Evolutionary conservation across 2,329 filamentous ascomycete species (phyloP).

Genomic region (Penicillium sp.): DNA sequence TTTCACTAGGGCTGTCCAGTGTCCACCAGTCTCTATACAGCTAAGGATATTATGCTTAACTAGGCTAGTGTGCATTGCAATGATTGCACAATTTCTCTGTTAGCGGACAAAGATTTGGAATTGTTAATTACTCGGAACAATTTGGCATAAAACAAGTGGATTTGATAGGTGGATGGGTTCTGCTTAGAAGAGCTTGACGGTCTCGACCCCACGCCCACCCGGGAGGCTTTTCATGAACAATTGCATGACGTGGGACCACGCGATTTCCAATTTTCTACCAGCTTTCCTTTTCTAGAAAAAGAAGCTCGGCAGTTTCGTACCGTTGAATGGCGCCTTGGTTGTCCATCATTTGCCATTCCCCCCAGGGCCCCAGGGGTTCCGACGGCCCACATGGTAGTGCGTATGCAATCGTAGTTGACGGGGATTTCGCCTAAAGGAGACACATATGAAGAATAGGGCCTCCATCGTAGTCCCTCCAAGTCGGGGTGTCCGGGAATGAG

Average conservation of each 20-base stretch:
- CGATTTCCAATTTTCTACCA: neutral
- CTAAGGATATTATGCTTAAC: constrained; percentile 15
- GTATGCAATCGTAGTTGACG: neutral
- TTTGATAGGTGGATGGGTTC: neutral
- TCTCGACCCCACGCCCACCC: constrained; percentile 12
- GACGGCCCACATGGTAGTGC: neutral
- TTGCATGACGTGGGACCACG: constrained; percentile 8
- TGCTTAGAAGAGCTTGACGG: constrained; percentile 15
- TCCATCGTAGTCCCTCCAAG: neutral
- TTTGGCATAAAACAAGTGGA: constrained; percentile 10
- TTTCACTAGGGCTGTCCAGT: constrained; percentile 3
- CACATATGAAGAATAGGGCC: neutral
- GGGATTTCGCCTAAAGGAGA: constrained; percentile 5
- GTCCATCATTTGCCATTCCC: neutral
- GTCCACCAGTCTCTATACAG: neutral
- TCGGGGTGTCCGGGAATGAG: neutral
- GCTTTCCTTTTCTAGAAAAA: constrained; percentile 8
- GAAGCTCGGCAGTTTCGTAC: neutral
- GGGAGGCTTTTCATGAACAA: neutral
- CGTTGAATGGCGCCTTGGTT: neutral
- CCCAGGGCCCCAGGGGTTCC: neutral
- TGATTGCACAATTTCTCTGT: constrained; percentile 8
- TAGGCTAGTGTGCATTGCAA: constrained; percentile 1
- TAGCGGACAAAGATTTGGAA: constrained; percentile 10
- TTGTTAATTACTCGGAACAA: neutral